Conservation (phyloP, 139 green algal species). For the Gonium pectorale region DNA sequence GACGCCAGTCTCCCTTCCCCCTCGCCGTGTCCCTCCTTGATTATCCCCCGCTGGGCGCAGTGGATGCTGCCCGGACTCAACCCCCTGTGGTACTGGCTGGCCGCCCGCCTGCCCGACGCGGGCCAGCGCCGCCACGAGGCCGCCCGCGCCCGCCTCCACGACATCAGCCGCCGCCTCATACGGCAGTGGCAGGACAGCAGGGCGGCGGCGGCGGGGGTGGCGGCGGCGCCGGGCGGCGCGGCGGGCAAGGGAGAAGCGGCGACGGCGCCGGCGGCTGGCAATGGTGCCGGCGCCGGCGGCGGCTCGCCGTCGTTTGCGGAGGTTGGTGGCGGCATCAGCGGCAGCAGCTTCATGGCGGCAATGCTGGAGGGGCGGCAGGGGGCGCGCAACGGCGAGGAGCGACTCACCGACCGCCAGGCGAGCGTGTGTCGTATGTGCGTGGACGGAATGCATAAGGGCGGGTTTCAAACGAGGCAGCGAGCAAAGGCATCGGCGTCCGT, state of each 20-base stretch:
- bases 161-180: background rate
- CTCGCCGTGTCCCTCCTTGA: no score
- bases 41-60: no score
- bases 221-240: no score
- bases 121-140: background rate
- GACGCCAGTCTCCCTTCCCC: no score
- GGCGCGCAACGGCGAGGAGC: background rate
- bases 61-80: no score
- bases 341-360: no score
- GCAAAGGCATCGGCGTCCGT: no score
- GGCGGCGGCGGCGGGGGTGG: background rate
- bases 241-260: background rate
- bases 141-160: background rate
- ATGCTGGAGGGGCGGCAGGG: background rate
- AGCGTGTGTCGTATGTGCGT: no score
- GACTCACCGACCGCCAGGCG: background rate
- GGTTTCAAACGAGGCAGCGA: no score
- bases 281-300: background rate
- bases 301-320: background rate
- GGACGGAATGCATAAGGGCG: no score
- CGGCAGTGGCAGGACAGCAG: background rate
- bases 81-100: no score
- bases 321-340: slow-evolving; percentile 5
- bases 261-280: no score
- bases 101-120: background rate